Base-by-base conservation (phyloP, 768 basidiomycete species). In the Mrakia hoshinonis region DNA sequence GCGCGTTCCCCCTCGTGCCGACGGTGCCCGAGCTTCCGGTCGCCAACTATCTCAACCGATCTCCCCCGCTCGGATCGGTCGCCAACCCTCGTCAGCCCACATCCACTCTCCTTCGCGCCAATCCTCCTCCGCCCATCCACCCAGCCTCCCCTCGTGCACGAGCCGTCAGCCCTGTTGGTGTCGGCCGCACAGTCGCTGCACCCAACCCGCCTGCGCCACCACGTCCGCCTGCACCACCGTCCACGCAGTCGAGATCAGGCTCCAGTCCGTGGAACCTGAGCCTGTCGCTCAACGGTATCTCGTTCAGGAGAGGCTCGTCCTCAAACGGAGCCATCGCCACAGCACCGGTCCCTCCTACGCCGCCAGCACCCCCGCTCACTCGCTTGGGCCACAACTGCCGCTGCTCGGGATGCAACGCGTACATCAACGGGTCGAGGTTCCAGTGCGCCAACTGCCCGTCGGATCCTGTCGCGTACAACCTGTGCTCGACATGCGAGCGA, bases 391-490 rank as follows among this genome's bases (percentile, higher is more conserved):
- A 70, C 29, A 36, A 51, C 15, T 60, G 58, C 49, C 69, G 48
- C 75, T 92, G 89, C 79, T 5, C 74, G 71, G n/a, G 43, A 29
- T 64, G 66, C 34, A 24, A 39, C 24, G 38, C 67, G 11, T 72
- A 65, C 65, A 60, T 62, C 29, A 46, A 36, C 46, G 92, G 94
- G 6, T 81, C 84, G 58, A 83, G 93, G 52, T 97, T 89, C 78
- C 93, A 96, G 77, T 97, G 94, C 77, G 91, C 89, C 18, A 89
- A 87, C 73, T 97, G 94, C 76, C 85, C 91, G 0, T 92, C 92
- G 4, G 82, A 82, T 48, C 87, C 91, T 0, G 81, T 80, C 24
- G 78, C 85, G 12, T 93, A 85, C 78, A 94, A 85, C 77, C 80
- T 96, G 92, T 96, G 94, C 78, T 81, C 85, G 26, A 82, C 82